Percentiles rank a stretch among this genome's conserved stretches.
Conservation (phyloP, 768 basidiomycete genomes). For the Amanita phalloides region DNA sequence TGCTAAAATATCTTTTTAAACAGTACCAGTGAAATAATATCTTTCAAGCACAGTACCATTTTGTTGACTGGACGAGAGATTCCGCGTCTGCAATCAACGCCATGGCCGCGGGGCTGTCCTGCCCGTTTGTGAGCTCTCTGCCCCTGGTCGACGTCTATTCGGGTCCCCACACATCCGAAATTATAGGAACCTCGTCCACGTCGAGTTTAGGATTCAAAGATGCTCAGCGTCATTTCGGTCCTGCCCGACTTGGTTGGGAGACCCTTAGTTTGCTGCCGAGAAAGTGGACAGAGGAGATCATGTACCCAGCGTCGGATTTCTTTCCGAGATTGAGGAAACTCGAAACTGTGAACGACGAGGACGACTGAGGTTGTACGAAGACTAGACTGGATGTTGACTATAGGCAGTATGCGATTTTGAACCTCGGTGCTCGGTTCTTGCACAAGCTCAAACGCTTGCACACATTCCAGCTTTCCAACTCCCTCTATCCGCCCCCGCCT, state of each 20-base stretch:
- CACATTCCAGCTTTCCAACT: slow-evolving; percentile 26
- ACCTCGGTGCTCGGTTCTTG: slow-evolving; percentile 33
- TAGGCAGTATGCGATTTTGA: slow-evolving; percentile 24
- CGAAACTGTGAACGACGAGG: slow-evolving; percentile 27
- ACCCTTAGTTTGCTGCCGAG: slow-evolving; percentile 22
- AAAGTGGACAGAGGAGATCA: slow-evolving; percentile 35
- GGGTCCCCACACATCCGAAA: slow-evolving; percentile 9
- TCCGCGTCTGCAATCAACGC: too few species aligned
- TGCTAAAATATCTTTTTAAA: too few species aligned
- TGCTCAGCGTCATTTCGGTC: slow-evolving; percentile 8
- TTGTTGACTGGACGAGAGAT: too few species aligned
- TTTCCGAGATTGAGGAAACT: slow-evolving; percentile 26
- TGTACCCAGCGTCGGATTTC: slow-evolving; percentile 28
- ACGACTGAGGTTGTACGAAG: slow-evolving; percentile 24
- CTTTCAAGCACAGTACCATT: too few species aligned
- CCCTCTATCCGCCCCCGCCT: neutral
- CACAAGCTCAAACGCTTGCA: slow-evolving; percentile 22
- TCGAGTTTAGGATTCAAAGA: slow-evolving; percentile 13
- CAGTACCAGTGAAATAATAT: too few species aligned
- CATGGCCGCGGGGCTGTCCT: too few species aligned
- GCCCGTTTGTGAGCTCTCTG: slow-evolving; percentile 7
- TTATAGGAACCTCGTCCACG: slow-evolving; percentile 9
- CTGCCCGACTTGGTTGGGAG: slow-evolving; percentile 12
- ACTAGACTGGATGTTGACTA: neutral
- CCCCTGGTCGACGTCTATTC: slow-evolving; percentile 10